Evolutionary conservation across 2,329 filamentous ascomycete genomes (phyloP).

Genomic region (Neonectria coccinea): DNA sequence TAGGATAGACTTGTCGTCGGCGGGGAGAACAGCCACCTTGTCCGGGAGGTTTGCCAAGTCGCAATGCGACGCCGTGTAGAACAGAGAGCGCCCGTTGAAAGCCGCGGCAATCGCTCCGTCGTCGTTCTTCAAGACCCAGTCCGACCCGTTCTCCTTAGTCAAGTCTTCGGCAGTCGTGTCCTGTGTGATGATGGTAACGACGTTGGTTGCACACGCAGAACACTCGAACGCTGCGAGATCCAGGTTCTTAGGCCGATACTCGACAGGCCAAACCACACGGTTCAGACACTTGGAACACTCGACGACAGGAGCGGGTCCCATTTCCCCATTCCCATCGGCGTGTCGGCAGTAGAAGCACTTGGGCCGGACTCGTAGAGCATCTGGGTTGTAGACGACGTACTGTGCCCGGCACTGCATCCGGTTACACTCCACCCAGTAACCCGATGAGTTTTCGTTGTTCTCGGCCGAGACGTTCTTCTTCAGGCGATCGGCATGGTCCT

Average conservation of each 20-base stretch:
- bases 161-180: constrained; percentile 54
- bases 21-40: constrained; percentile 53
- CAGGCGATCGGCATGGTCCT: constrained; percentile 41
- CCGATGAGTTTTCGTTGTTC: constrained; percentile 48
- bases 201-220: constrained; percentile 53
- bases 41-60: constrained; percentile 50
- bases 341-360: constrained; percentile 64
- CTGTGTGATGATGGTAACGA: constrained; percentile 51
- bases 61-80: constrained; percentile 50
- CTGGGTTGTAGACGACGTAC: constrained; percentile 62
- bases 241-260: constrained; percentile 55
- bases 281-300: constrained; percentile 59
- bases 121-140: constrained; percentile 59
- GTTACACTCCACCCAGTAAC: constrained; percentile 62
- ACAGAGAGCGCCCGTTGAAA: constrained; percentile 56
- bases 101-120: constrained; percentile 49
- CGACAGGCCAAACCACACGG: constrained; percentile 59
- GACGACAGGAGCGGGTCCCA: constrained; percentile 52
- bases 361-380: constrained; percentile 55
- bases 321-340: constrained; percentile 17
- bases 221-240: constrained; percentile 53
- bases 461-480: constrained; percentile 47
- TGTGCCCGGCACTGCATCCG: constrained; percentile 58
- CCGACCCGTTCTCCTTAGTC: constrained; percentile 54
- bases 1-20: constrained; percentile 35